These are phyloP conservation scores for Diutina scorzettiae DNA, from an alignment of 1,139 yeast species.

Conservation along the genomic window DNA sequence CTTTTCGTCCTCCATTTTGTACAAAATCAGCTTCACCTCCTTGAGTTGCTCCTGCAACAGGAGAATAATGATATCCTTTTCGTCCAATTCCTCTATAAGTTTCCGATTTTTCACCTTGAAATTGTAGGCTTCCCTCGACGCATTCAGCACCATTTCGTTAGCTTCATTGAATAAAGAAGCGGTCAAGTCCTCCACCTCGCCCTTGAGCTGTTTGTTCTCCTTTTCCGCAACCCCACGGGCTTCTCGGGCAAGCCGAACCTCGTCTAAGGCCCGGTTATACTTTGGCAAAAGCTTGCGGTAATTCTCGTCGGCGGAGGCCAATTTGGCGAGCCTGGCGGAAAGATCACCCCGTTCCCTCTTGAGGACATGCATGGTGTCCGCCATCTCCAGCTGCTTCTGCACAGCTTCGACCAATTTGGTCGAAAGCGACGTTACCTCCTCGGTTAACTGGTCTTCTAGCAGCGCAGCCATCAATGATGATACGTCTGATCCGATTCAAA, in stretches of 20 bases:
- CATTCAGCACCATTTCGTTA: slow-evolving; percentile 65
- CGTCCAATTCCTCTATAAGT: slow-evolving; percentile 47
- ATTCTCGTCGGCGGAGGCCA: slow-evolving; percentile 6
- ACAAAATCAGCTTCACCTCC: slow-evolving; percentile 46
- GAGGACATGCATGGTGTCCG: slow-evolving; percentile 24
- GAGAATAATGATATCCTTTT: slow-evolving; percentile 58
- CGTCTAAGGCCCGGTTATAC: slow-evolving; percentile 19
- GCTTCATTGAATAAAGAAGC: slow-evolving; percentile 73
- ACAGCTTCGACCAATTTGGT: slow-evolving; percentile 52
- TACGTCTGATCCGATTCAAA: background rate
- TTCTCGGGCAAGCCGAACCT: slow-evolving; percentile 19
- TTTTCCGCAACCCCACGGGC: slow-evolving; percentile 39
- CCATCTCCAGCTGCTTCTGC: slow-evolving; percentile 45
- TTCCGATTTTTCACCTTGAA: slow-evolving; percentile 25
- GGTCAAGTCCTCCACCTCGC: slow-evolving; percentile 68
- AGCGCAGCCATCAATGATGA: background rate
- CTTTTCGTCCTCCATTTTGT: slow-evolving; percentile 21
- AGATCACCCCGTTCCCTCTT: slow-evolving; percentile 10
- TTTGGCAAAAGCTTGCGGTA: slow-evolving; percentile 10
- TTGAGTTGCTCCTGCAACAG: slow-evolving; percentile 57
- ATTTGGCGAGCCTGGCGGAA: background rate
- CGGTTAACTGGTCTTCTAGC: slow-evolving; percentile 6
- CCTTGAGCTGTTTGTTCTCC: slow-evolving; percentile 45
- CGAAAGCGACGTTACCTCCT: slow-evolving; percentile 43
- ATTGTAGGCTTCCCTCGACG: slow-evolving; percentile 46